A percentile compares a stretch with the other conserved stretches of the same genome.
These are phyloP conservation scores for Auxenochlorella pyrenoidosa DNA, from an alignment of 139 green algal genomes.

Conservation along the genomic window DNA sequence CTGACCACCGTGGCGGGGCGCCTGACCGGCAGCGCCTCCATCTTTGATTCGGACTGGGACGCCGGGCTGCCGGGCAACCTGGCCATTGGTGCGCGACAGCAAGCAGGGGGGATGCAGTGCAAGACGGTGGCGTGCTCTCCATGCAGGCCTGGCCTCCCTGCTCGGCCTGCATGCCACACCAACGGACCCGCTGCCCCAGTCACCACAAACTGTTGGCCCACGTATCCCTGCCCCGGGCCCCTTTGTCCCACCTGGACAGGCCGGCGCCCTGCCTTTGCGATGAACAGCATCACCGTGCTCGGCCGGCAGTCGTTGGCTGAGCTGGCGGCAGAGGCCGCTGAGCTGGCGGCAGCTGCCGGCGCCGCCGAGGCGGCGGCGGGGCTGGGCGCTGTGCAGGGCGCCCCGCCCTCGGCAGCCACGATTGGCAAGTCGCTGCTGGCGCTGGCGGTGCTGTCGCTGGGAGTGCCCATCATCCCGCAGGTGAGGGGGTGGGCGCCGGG, in stretches of 20 bases:
- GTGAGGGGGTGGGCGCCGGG: conserved; percentile 6
- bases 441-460: conserved; percentile 53
- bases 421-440: conserved; percentile 54
- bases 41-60: conserved; percentile 49
- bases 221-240: no score
- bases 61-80: conserved; percentile 54
- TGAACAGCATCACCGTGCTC: conserved; percentile 59
- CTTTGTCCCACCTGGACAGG: not conserved
- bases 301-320: conserved; percentile 12
- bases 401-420: not conserved
- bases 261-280: conserved; percentile 58
- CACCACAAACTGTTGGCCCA: not conserved
- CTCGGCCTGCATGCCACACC: not conserved
- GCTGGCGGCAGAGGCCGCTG: conserved; percentile 34
- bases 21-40: conserved; percentile 51
- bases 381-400: not conserved
- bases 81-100: conserved; percentile 31
- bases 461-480: conserved; percentile 52
- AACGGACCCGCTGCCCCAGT: not conserved
- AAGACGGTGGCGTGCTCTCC: not conserved
- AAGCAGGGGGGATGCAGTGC: not conserved
- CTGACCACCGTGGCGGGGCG: conserved; percentile 28
- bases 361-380: not conserved
- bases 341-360: not conserved
- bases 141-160: not conserved